Evolutionary conservation across 2,329 filamentous ascomycete genomes (phyloP), one percentile per base, ranked within the genome.

Genomic region (Penicillium verrucosum): DNA sequence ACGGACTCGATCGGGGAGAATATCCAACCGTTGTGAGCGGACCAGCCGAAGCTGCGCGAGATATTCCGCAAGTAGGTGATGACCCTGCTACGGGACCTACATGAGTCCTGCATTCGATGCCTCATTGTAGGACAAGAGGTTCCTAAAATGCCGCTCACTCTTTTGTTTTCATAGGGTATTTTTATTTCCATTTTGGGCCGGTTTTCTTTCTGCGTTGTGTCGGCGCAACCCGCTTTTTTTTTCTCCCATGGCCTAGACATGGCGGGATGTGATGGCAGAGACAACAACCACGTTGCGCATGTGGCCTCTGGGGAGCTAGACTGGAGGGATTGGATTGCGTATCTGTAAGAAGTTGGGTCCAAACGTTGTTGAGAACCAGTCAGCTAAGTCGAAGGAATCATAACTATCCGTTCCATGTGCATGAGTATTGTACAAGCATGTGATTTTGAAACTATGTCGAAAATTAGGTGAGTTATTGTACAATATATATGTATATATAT

Each of bases 251-350:
- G 45, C 34, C 51, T 57, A 34, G 53, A 29, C 54, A 55, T 42
- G 29, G 52, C 57, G 50, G 57, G 34, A 59, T 56, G 57, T 42
- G 16, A 57, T 51, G 54, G 52, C 37, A 48, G 44, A 53, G 18
- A 59, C 52, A 61, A 57, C 56, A 63, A 65, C 60, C 60, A 65
- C 63, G 62, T 65, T 56, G 54, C 36, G 38, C 44, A 60, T 57
- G 47, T 53, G 57, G 45, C 36, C 57, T 50, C 42, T 54, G 29
- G 18, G 42, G 58, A 55, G 45, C 51, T 59, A 48, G 56, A 50
- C 49, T 49, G 56, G 37, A 51, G 41, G 37, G 30, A 54, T 49
- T 43, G 44, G 29, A 37, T 50, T 46, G 37, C 27, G 18, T 42
- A 51, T 49, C 34, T 29, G 21, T 27, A 41, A 34, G 11, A 7